A percentile compares a stretch with the other conserved stretches of the same genome.
phyloP scores from a whole-genome alignment of 345 rosid species.

The Eucalyptus cladocalyx region DNA sequence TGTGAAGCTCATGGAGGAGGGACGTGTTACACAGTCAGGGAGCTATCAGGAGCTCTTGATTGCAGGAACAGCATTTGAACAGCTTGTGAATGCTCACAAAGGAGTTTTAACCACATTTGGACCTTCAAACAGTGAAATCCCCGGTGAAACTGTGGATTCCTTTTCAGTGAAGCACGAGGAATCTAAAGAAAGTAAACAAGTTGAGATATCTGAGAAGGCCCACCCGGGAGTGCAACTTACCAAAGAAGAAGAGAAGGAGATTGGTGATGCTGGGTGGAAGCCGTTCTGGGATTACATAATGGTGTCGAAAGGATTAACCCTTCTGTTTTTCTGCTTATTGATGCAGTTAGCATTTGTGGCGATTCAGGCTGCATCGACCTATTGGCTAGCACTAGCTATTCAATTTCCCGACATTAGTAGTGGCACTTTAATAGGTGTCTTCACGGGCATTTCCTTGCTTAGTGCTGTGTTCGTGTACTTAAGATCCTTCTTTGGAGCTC shows the following conservation, averaged over 20 bases:
- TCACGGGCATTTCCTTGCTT: slow-evolving; percentile 33
- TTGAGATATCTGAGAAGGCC: slow-evolving; percentile 11
- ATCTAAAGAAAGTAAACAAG: slow-evolving; percentile 1
- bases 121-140: slow-evolving; percentile 13
- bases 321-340: slow-evolving; percentile 12
- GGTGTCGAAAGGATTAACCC: slow-evolving; percentile 33
- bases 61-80: slow-evolving; percentile 50
- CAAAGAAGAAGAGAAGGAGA: slow-evolving; percentile 52
- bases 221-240: slow-evolving; percentile 41
- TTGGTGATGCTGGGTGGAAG: slow-evolving; percentile 51
- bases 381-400: slow-evolving; percentile 67
- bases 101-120: slow-evolving; percentile 35
- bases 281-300: slow-evolving; percentile 51
- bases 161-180: not conserved
- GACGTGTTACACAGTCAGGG: slow-evolving; percentile 46
- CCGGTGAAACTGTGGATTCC: not conserved
- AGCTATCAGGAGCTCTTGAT: slow-evolving; percentile 43
- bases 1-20: slow-evolving; percentile 54
- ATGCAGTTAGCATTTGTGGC: slow-evolving; percentile 30
- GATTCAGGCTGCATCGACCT: slow-evolving; percentile 54
- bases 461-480: slow-evolving; percentile 34
- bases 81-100: slow-evolving; percentile 68
- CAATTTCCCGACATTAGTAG: slow-evolving; percentile 27
- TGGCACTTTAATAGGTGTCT: slow-evolving; percentile 39
- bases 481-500: slow-evolving; percentile 26